Percentiles rank a stretch among this genome's conserved stretches.
Evolutionary conservation across 441 rosid genomes (phyloP).

Genomic region (Gossypium laxum): DNA sequence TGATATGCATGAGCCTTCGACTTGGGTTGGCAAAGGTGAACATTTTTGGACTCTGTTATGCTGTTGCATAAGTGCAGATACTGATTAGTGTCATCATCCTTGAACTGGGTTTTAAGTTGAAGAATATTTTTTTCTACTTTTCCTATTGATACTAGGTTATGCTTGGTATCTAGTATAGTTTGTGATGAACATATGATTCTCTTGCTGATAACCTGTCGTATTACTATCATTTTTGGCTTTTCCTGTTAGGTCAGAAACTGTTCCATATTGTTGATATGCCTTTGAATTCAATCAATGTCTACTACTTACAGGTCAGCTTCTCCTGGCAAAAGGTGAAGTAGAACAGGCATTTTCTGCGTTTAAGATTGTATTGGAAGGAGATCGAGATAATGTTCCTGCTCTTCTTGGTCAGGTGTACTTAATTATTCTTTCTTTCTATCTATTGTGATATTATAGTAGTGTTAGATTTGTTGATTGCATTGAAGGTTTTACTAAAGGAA

Average conservation of each 20-base stretch:
- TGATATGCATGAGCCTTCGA: slow-evolving; percentile 94
- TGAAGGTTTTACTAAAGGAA: background rate
- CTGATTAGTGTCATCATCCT: background rate
- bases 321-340: slow-evolving; percentile 89
- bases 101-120: background rate
- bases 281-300: slow-evolving; percentile 16
- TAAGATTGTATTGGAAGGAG: slow-evolving; percentile 68
- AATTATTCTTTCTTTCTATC: slow-evolving; percentile 2
- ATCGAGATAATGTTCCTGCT: slow-evolving; percentile 78
- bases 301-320: slow-evolving; percentile 69
- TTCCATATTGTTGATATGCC: background rate
- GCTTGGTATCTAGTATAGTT: background rate
- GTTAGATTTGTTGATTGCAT: slow-evolving; percentile 8
- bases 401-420: slow-evolving; percentile 81
- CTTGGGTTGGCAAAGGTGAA: slow-evolving; percentile 98
- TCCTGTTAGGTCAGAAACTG: background rate
- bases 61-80: background rate
- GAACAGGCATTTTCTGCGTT: slow-evolving; percentile 88
- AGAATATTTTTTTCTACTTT: background rate
- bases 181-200: background rate
- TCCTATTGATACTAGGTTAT: background rate
- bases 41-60: background rate
- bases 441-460: background rate
- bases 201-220: too few relatives aligned
- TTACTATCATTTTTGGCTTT: background rate